Percentiles rank a stretch among this genome's conserved stretches.
These are phyloP conservation scores for Entonaema liquescens DNA, from an alignment of 495 filamentous ascomycete species.

Conservation along the genomic window DNA sequence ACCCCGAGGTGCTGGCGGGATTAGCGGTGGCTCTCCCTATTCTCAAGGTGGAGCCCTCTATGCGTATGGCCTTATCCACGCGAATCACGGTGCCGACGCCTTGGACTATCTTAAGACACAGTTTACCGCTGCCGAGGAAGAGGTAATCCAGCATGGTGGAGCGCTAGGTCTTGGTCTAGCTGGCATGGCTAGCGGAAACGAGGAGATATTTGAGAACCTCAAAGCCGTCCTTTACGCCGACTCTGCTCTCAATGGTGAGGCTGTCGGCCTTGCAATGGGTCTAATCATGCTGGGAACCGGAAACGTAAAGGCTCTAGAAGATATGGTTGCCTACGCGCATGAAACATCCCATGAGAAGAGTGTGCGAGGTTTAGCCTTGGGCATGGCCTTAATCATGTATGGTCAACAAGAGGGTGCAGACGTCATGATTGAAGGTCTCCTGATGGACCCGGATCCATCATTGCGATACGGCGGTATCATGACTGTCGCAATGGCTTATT, in stretches of 20 bases:
- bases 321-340: constrained; percentile 97
- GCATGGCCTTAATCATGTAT: constrained; percentile 99
- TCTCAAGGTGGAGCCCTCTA: constrained; percentile 97
- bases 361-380: constrained; percentile 90
- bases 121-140: constrained; percentile 86
- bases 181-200: constrained; percentile 93
- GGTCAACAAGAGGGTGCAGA: constrained; percentile 94
- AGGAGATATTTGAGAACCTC: constrained; percentile 90
- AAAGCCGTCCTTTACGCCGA: constrained; percentile 87
- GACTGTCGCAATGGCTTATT: constrained; percentile 98
- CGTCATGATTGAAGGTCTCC: constrained; percentile 88
- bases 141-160: constrained; percentile 96
- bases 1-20: constrained; percentile 73
- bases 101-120: constrained; percentile 86
- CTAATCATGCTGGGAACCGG: constrained; percentile 97
- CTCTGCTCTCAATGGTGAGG: constrained; percentile 95
- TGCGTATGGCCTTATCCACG: constrained; percentile 94
- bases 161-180: constrained; percentile 95
- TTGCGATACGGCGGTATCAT: constrained; percentile 98
- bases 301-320: constrained; percentile 86
- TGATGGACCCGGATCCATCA: constrained; percentile 93
- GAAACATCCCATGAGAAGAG: constrained; percentile 99
- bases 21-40: constrained; percentile 80
- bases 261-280: constrained; percentile 93
- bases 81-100: constrained; percentile 94